Conservation (phyloP, 2,329 filamentous ascomycete genomes). For the Stagonosporopsis chrysanthemi region DNA sequence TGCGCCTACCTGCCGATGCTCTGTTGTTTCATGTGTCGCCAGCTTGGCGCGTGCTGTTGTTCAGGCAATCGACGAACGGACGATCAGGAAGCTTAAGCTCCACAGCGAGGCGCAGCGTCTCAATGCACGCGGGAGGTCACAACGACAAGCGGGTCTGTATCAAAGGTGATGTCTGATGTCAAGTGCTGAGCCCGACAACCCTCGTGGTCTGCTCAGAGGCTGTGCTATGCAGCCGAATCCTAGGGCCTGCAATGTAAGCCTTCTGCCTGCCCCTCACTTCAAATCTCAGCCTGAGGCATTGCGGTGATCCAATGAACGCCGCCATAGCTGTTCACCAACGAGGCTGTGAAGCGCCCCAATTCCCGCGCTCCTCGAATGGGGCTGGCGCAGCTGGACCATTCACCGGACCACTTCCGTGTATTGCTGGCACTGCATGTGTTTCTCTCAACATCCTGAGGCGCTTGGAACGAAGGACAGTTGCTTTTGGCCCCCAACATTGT, state of each 20-base stretch:
- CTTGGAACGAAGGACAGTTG: background rate
- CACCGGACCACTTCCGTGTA: conserved; percentile 6
- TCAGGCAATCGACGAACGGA: conserved; percentile 11
- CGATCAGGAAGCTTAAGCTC: conserved; percentile 30
- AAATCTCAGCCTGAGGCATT: conserved; percentile 28
- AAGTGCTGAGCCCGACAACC: conserved; percentile 14
- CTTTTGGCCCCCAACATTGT: conserved; percentile 10
- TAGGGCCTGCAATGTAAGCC: conserved; percentile 32
- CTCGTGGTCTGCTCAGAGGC: conserved; percentile 25
- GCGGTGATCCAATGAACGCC: conserved; percentile 19
- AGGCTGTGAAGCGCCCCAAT: conserved; percentile 34
- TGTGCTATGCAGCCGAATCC: conserved; percentile 30
- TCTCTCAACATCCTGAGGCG: background rate
- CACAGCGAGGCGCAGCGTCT: conserved; percentile 35
- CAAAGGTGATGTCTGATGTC: conserved; percentile 28
- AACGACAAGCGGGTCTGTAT: conserved; percentile 32
- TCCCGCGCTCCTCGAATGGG: conserved; percentile 6
- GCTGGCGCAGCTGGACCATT: background rate
- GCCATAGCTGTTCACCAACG: conserved; percentile 18
- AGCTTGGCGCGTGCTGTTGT: conserved; percentile 38
- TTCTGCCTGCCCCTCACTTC: conserved; percentile 28
- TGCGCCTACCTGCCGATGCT: conserved; percentile 3
- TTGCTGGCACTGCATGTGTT: conserved; percentile 1
- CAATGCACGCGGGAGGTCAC: conserved; percentile 22
- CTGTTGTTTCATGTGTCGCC: conserved; percentile 24